These are phyloP conservation scores for Cyberlindnera subsufficiens DNA, from an alignment of 805 yeast species.

Conservation along the genomic window DNA sequence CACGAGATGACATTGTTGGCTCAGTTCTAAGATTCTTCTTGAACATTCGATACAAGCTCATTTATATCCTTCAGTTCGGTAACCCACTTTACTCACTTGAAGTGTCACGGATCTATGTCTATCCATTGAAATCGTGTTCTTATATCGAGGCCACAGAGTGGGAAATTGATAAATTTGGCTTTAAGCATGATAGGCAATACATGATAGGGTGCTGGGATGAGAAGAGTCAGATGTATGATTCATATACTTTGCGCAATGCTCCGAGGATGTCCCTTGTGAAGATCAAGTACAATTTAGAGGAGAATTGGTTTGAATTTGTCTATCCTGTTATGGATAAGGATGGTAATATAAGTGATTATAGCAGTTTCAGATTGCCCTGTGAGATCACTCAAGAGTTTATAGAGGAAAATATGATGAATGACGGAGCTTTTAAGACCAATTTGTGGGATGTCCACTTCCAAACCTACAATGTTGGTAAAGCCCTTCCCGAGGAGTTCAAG, in stretches of 20 bases:
- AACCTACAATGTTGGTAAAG: constrained; percentile 14
- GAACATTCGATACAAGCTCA: constrained; percentile 12
- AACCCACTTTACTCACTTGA: constrained; percentile 6
- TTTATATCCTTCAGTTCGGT: constrained; percentile 5
- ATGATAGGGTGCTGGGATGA: constrained; percentile 18
- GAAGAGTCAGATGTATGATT: constrained; percentile 6
- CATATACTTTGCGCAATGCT: constrained; percentile 13
- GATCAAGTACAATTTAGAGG: constrained; percentile 8
- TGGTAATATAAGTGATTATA: constrained; percentile 1
- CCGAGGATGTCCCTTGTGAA: constrained; percentile 14
- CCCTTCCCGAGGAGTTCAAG: constrained; percentile 15
- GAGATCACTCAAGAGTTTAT: constrained; percentile 13
- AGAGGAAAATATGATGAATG: constrained; percentile 4
- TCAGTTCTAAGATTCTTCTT: constrained; percentile 1
- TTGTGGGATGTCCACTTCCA: constrained; percentile 17
- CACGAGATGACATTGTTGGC: constrained; percentile 3
- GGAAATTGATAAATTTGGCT: constrained; percentile 18
- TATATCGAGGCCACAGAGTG: constrained; percentile 9
- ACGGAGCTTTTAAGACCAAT: constrained; percentile 6
- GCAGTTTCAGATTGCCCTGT: constrained; percentile 16
- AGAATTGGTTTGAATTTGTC: constrained; percentile 17
- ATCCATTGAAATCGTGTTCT: constrained; percentile 17
- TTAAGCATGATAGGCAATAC: constrained; percentile 19
- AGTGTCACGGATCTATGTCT: constrained; percentile 9
- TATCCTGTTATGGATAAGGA: constrained; percentile 12